These are phyloP conservation scores for Sporothrix humicola DNA, from an alignment of 2,329 filamentous ascomycete species.

Conservation along the genomic window DNA sequence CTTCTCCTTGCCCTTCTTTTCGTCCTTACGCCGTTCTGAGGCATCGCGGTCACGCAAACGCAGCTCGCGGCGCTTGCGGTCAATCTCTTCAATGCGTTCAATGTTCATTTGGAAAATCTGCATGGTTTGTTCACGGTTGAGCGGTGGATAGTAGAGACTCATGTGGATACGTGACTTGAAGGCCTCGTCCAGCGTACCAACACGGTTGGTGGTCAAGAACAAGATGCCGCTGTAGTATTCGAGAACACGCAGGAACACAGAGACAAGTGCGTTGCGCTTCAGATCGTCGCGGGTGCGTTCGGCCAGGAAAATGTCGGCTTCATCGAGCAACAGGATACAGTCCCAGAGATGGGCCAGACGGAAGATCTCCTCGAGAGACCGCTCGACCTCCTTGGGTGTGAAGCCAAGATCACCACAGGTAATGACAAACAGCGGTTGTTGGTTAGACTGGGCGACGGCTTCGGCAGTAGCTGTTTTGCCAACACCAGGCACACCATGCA, in stretches of 20 bases:
- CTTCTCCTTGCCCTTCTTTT: too few relatives aligned
- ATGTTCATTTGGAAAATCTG: conserved; percentile 39
- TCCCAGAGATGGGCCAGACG: conserved; percentile 38
- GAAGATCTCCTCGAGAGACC: conserved; percentile 40
- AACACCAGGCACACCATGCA: conserved; percentile 56
- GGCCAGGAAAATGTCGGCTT: conserved; percentile 41
- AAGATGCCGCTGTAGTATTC: conserved; percentile 56
- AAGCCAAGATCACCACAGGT: conserved; percentile 56
- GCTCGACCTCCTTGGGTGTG: conserved; percentile 46
- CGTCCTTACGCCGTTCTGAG: not conserved
- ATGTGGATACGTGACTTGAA: conserved; percentile 57
- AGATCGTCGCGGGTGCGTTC: conserved; percentile 39
- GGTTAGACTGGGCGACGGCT: conserved; percentile 47
- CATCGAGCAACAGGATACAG: conserved; percentile 41
- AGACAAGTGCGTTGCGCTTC: conserved; percentile 46
- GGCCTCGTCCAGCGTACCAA: conserved; percentile 56
- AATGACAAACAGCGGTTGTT: conserved; percentile 55
- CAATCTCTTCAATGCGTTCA: conserved; percentile 31
- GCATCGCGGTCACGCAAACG: not conserved
- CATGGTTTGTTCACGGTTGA: conserved; percentile 33
- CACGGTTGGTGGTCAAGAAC: conserved; percentile 58
- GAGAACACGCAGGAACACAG: conserved; percentile 53
- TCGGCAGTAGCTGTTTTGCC: conserved; percentile 56
- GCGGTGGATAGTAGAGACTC: conserved; percentile 49
- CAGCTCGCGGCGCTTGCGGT: conserved; percentile 29